Conservation (phyloP, 108 stramenopile genomes). For the Epithemia pelagica region DNA sequence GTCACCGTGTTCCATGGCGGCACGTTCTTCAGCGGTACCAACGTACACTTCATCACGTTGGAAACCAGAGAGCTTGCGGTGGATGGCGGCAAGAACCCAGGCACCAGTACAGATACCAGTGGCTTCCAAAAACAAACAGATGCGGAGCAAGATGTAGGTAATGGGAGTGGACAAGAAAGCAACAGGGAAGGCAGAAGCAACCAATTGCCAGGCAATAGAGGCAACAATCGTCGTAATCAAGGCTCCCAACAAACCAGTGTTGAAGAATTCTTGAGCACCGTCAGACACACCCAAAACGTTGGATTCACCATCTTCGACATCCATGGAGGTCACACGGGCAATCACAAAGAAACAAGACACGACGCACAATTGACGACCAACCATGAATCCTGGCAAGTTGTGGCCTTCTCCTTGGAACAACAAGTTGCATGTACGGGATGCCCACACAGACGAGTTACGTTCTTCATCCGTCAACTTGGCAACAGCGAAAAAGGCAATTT, state of each 20-base stretch:
- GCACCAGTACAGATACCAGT: conserved; percentile 40
- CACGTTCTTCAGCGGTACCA: conserved; percentile 61
- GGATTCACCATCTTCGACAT: conserved; percentile 21
- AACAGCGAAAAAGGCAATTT: conserved; percentile 79
- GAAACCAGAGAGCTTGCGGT: conserved; percentile 28
- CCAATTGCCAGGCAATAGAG: conserved; percentile 52
- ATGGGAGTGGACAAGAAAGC: conserved; percentile 50
- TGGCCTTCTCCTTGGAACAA: conserved; percentile 46
- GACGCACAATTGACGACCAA: conserved; percentile 43
- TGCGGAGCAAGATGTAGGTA: conserved; percentile 33
- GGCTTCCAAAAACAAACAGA: conserved; percentile 42
- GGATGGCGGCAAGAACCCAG: conserved; percentile 49
- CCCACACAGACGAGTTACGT: conserved; percentile 13
- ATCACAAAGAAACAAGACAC: conserved; percentile 23
- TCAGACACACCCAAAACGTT: conserved; percentile 54
- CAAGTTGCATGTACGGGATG: conserved; percentile 32
- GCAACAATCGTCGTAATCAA: conserved; percentile 61
- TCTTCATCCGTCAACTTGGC: conserved; percentile 50
- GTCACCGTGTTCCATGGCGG: conserved; percentile 14
- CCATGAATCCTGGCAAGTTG: conserved; percentile 58
- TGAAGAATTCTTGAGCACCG: conserved; percentile 49
- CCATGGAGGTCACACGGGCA: conserved; percentile 23
- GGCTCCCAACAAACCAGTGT: conserved; percentile 64
- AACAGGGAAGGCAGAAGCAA: conserved; percentile 50
- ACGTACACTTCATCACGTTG: conserved; percentile 52